Evolutionary conservation across 192 early-diverging fungal genomes (phyloP).

Genomic region (Coemansia sp.): DNA sequence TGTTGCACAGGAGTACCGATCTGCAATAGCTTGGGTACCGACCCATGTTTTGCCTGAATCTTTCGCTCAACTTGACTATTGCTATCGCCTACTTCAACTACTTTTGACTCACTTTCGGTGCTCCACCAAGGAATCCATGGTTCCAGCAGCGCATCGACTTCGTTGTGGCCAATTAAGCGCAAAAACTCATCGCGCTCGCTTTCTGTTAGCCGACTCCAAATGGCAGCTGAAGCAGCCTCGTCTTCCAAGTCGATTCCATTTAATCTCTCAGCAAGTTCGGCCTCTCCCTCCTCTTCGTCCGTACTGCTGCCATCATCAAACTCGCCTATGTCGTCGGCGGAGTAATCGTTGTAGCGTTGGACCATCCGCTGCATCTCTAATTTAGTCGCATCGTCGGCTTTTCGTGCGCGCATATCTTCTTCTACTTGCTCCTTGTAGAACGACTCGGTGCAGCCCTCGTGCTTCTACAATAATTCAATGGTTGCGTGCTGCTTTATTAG

Average conservation of each 20-base stretch:
- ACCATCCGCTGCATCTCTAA: conserved; percentile 38
- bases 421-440: conserved; percentile 49
- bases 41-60: not conserved
- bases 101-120: not conserved
- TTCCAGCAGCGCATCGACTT: conserved; percentile 20
- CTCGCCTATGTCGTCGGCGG: conserved; percentile 16
- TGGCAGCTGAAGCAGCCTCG: not conserved
- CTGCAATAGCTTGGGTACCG: conserved; percentile 14
- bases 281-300: conserved; percentile 3
- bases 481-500: not conserved
- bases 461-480: conserved; percentile 16
- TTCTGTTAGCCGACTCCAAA: conserved; percentile 38
- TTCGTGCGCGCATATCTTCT: conserved; percentile 31
- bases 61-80: not conserved
- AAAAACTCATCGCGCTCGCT: conserved; percentile 31
- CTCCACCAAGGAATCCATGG: conserved; percentile 52
- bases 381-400: conserved; percentile 42
- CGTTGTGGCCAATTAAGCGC: conserved; percentile 12
- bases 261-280: conserved; percentile 21
- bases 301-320: conserved; percentile 8
- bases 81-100: conserved; percentile 13
- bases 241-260: conserved; percentile 29
- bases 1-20: conserved; percentile 35
- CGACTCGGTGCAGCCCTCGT: conserved; percentile 40
- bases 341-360: conserved; percentile 31